Evolutionary conservation across 352 stramenopile species (phyloP), one percentile per base, ranked within the genome.

Genomic region (Pythium sp.): DNA sequence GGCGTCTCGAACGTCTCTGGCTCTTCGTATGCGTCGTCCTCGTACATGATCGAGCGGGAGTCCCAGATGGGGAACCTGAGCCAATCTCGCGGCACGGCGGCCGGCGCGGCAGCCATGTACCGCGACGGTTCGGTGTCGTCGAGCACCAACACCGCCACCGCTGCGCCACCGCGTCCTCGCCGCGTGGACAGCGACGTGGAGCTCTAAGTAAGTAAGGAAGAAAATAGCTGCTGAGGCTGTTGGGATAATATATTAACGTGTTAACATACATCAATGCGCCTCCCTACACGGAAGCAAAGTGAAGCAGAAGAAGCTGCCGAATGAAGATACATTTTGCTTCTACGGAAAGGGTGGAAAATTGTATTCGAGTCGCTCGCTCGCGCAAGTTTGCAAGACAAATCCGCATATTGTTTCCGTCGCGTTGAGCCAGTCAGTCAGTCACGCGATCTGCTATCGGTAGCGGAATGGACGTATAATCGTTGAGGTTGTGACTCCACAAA

Each of bases 101-200:
- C 62, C 18, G 72, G 62, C 58, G 62, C 51, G 8, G 61, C 68
- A 20, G 64, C 30, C 24, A 64, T 67, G 65, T 43, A 64, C 26
- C 64, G 65, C 61, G 34, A 54, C 55, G 64, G 65, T 65, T 79
- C 71, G 41, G 47, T 53, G 70, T 53, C 43, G 36, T 51, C 65
- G 26, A 75, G 72, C 34, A 46, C 34, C 11, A 62, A 46, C 28
- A 47, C 67, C 8, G 61, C 65, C 20, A 28, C 36, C 46, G 60
- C 62, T 20, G 43, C 62, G 15, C 26, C 54, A 12, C 34, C 59
- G 9, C 78, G 72, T 15, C 68, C 60, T 47, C 76, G 78, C 49
- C 78, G 79, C 14, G 71, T 89, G 11, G 82, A 89, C 64, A 91
- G 81, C 64, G 82, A 91, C 43, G 71, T 91, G 38, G 82, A 91